These are phyloP conservation scores for Grigorovia humatica DNA, from an alignment of 805 yeast genomes.

Conservation along the genomic window DNA sequence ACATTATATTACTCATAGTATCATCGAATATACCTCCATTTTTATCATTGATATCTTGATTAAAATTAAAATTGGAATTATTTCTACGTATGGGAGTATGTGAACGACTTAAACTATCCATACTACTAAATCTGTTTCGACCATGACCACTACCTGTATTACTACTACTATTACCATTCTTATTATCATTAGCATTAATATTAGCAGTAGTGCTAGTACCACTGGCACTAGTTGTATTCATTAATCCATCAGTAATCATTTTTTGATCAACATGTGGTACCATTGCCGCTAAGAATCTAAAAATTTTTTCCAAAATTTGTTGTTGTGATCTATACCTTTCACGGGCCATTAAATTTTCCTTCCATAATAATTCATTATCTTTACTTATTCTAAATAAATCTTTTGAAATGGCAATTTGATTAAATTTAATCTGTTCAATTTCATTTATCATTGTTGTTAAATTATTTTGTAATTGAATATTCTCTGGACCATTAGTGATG, in stretches of 20 bases:
- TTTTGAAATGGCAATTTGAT: constrained; percentile 73
- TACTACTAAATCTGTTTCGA: background rate
- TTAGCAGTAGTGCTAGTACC: background rate
- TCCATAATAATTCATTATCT: constrained; percentile 88
- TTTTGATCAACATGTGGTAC: constrained; percentile 25
- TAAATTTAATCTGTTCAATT: constrained; percentile 61
- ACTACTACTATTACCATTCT: background rate
- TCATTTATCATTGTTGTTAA: constrained; percentile 43
- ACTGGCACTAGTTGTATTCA: background rate
- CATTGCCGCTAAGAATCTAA: constrained; percentile 77
- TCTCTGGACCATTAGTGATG: constrained; percentile 4
- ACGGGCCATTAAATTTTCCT: constrained; percentile 70
- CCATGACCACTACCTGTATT: background rate
- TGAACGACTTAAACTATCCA: background rate
- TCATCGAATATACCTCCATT: constrained; percentile 1
- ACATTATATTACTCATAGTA: background rate
- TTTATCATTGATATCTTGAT: background rate
- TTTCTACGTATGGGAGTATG: background rate
- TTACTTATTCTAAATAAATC: constrained; percentile 74
- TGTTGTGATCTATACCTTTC: constrained; percentile 81
- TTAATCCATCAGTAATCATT: constrained; percentile 18
- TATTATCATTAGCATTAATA: background rate
- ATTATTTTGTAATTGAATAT: constrained; percentile 3
- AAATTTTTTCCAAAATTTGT: constrained; percentile 76
- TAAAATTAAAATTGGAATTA: background rate